Conservation (phyloP, 139 green algal genomes). For the Tetradesmus obliquus region DNA sequence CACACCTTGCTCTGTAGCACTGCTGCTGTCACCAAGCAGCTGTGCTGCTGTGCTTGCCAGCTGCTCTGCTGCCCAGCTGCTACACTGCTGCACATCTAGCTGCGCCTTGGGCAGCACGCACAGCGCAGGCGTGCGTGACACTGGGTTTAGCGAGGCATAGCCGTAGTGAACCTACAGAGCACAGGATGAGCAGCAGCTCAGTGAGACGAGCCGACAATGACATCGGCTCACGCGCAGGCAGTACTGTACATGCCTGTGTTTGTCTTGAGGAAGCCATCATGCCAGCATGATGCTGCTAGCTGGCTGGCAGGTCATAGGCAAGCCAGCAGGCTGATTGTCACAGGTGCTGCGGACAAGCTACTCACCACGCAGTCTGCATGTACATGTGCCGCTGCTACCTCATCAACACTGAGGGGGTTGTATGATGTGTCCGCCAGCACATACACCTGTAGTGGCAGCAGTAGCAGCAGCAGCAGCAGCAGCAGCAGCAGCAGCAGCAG, state of each 20-base stretch:
- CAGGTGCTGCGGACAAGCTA: neutral
- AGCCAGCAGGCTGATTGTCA: neutral
- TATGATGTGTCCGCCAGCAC: slow-evolving; percentile 89
- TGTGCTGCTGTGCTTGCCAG: slow-evolving; percentile 7
- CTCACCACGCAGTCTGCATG: slow-evolving; percentile 81
- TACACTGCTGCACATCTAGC: slow-evolving; percentile 35
- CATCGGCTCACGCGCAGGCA: too few relatives aligned
- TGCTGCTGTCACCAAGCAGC: slow-evolving; percentile 12
- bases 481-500: neutral
- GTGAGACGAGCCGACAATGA: neutral
- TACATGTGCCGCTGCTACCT: slow-evolving; percentile 85
- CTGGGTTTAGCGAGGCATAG: slow-evolving; percentile 79
- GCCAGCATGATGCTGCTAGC: too few relatives aligned
- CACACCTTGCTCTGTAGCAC: neutral
- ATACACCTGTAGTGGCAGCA: slow-evolving; percentile 66
- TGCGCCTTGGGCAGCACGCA: slow-evolving; percentile 82
- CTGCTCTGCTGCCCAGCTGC: slow-evolving; percentile 10
- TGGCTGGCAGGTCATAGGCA: neutral
- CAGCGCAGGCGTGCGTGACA: slow-evolving; percentile 76
- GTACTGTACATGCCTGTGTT: too few relatives aligned
- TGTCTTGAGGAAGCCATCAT: too few relatives aligned
- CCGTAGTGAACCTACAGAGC: slow-evolving; percentile 90
- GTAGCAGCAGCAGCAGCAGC: neutral
- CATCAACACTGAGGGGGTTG: slow-evolving; percentile 86
- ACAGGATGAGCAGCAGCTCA: slow-evolving; percentile 26